phyloP scores from a whole-genome alignment of 2,329 filamentous ascomycete species.

The Fulvia fulva region DNA sequence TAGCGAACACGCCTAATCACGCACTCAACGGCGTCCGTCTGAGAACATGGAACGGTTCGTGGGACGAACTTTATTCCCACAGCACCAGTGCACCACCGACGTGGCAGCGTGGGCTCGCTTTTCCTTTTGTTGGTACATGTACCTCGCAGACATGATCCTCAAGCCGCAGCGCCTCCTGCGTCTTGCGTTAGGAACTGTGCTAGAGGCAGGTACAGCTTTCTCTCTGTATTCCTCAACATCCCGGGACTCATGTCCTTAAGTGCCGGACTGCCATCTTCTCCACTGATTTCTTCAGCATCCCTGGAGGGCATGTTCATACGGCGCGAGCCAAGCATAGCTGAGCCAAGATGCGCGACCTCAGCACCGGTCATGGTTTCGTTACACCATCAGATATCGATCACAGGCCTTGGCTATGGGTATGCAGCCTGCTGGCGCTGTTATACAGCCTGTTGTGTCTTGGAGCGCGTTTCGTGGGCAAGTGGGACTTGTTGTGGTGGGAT shows the following conservation, averaged over 20 bases:
- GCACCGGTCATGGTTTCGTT: conserved; percentile 12
- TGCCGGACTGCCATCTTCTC: background rate
- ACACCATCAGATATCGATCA: conserved; percentile 17
- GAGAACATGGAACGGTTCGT: background rate
- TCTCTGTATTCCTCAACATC: background rate
- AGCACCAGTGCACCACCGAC: background rate
- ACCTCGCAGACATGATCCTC: background rate
- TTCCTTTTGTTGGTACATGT: no score
- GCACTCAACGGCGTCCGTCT: background rate
- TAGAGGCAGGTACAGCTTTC: background rate
- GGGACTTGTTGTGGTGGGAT: conserved; percentile 23
- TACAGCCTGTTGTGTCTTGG: conserved; percentile 22
- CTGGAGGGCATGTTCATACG: background rate
- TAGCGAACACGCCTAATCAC: background rate
- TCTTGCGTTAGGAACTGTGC: background rate
- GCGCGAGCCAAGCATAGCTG: background rate
- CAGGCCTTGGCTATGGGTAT: conserved; percentile 22
- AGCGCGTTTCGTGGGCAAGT: conserved; percentile 18
- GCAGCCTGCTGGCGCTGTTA: conserved; percentile 16
- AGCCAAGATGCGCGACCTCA: conserved; percentile 7
- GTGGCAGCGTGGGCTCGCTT: background rate
- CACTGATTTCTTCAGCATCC: background rate
- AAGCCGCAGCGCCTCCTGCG: conserved; percentile 1
- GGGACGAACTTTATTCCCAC: background rate
- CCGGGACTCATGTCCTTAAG: background rate